These are phyloP conservation scores for Blastobotrys apis DNA, from an alignment of 1,139 yeast species.

Conservation along the genomic window DNA sequence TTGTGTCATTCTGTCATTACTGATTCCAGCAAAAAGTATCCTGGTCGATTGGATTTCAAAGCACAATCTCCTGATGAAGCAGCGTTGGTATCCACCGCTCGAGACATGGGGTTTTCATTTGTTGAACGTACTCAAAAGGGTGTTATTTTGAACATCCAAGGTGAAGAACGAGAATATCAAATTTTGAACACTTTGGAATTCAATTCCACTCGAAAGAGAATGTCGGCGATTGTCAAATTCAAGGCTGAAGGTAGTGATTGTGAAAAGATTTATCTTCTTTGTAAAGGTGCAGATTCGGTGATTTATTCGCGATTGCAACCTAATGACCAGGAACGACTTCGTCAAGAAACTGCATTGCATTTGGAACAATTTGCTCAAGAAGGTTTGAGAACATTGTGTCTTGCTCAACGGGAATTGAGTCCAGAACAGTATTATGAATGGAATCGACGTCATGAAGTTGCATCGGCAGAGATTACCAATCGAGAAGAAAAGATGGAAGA, in stretches of 20 bases:
- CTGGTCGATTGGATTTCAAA: constrained; percentile 60
- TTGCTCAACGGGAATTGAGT: constrained; percentile 74
- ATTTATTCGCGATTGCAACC: constrained; percentile 68
- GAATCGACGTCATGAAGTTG: constrained; percentile 65
- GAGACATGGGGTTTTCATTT: constrained; percentile 86
- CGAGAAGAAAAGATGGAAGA: constrained; percentile 76
- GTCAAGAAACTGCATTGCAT: constrained; percentile 73
- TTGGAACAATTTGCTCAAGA: constrained; percentile 93
- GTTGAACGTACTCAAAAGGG: constrained; percentile 70
- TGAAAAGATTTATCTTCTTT: constrained; percentile 54
- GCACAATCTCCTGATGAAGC: constrained; percentile 99
- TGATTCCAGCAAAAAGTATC: constrained; percentile 55
- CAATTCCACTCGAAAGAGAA: constrained; percentile 89
- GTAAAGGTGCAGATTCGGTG: constrained; percentile 95
- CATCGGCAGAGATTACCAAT: constrained; percentile 64
- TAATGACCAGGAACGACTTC: constrained; percentile 49
- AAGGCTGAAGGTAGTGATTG: constrained; percentile 43
- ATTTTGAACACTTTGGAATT: constrained; percentile 76
- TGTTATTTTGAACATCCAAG: constrained; percentile 67
- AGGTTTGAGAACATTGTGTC: constrained; percentile 90
- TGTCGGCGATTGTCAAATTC: constrained; percentile 83
- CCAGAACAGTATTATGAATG: constrained; percentile 61
- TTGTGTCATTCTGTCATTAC: constrained; percentile 91
- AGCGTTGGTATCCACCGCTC: constrained; percentile 88
- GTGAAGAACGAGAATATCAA: constrained; percentile 65